Percentiles rank a stretch among this genome's conserved stretches.
phyloP scores from a whole-genome alignment of 2,329 filamentous ascomycete species.

The Fusarium pininemorale region DNA sequence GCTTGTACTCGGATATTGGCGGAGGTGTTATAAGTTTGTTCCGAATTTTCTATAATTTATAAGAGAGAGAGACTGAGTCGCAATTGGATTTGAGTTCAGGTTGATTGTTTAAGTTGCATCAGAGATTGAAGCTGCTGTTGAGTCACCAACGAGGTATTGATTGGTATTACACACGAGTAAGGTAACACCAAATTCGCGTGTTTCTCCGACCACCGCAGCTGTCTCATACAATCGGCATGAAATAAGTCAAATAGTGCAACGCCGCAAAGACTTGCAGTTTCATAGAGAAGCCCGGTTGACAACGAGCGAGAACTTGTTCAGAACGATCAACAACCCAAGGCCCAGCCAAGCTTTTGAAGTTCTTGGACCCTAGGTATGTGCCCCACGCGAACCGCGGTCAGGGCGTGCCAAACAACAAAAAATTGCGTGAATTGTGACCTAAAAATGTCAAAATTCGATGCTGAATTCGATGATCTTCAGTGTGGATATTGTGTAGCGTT shows the following conservation, averaged over 20 bases:
- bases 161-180: slow-evolving; percentile 24
- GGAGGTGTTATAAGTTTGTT: background rate
- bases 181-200: slow-evolving; percentile 16
- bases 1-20: background rate
- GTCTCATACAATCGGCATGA: background rate
- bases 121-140: slow-evolving; percentile 30
- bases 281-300: background rate
- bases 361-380: slow-evolving; percentile 20
- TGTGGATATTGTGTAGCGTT: slow-evolving; percentile 6
- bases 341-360: slow-evolving; percentile 23
- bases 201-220: background rate
- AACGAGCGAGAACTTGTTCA: background rate
- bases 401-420: background rate
- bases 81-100: background rate
- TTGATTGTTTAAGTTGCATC: slow-evolving; percentile 8
- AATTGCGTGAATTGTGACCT: slow-evolving; percentile 1
- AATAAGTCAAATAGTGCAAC: background rate
- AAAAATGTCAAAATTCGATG: slow-evolving; percentile 6
- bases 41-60: background rate
- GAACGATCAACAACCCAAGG: slow-evolving; percentile 6
- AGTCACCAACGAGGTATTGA: slow-evolving; percentile 24
- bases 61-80: background rate
- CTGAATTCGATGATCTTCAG: background rate
- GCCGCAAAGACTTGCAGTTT: background rate
- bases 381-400: slow-evolving; percentile 36